Evolutionary conservation across 495 filamentous ascomycete species (phyloP), one percentile per base, ranked within the genome.

Genomic region (Hypoxylon subgilvum): DNA sequence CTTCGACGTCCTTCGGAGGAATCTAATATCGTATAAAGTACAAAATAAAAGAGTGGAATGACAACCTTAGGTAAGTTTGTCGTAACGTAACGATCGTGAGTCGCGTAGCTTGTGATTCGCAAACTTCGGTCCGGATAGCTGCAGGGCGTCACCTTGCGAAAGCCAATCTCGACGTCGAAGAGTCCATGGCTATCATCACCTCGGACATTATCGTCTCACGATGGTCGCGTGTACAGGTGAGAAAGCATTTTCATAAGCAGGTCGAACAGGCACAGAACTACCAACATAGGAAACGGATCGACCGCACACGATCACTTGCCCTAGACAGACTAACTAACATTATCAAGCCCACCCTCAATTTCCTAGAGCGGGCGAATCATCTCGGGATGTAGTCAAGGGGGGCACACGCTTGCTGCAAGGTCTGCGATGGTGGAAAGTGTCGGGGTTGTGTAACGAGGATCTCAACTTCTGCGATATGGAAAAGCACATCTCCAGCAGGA

Each of bases 81-180:
- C 47, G 43, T 58, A 58, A 64, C 61, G 61, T 64, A 64, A 58
- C 49, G 61, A 58, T 58, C 49, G 54, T 50, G 61, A 58, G 42
- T 54, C 23, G 54, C 61, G 54, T 64, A 49, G 38, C 51, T 23
- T 23, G 35, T 44, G 42, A 43, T 31, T 54, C 50, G 58, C 54
- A 53, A 54, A 32, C 39, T 27, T 46, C 39, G 38, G 38, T 45
- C 42, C 50, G 38, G 49, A 52, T 55, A 54, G 42, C 22, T 40
- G 34, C 42, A 58, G 49, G 49, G 25, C 13, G 39, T 58, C 49
- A 50, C 43, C 61, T 54, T 22, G 21, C 10, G 36, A 64, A 52
- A 54, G 48, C 61, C 49, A 54, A 64, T 58, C 34, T 54, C 38
- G 28, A 58, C 53, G 38, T 64, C 44, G 42, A 41, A 64, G 19